These are phyloP conservation scores for Xylaria grammica DNA, from an alignment of 495 filamentous ascomycete species.

Conservation along the genomic window DNA sequence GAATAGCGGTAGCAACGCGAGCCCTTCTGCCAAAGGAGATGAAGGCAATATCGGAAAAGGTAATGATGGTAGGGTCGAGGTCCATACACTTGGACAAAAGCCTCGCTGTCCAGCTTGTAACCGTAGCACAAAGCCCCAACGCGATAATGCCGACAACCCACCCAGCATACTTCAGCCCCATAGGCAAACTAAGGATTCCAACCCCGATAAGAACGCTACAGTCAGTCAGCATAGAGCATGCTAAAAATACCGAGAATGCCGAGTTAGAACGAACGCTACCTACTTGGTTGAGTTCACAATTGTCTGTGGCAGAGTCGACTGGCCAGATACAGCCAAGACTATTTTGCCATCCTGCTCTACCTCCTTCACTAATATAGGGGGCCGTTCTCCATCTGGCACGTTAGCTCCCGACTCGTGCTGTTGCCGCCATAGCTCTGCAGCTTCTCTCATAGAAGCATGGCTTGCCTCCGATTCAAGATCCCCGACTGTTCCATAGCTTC, in stretches of 20 bases:
- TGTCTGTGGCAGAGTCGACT: slow-evolving; percentile 93
- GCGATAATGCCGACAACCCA: slow-evolving; percentile 85
- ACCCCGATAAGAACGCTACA: slow-evolving; percentile 81
- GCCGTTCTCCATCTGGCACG: slow-evolving; percentile 66
- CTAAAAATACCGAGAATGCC: no score
- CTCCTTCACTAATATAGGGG: slow-evolving; percentile 83
- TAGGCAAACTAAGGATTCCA: slow-evolving; percentile 84
- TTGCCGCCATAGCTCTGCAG: slow-evolving; percentile 72
- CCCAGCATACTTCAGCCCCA: slow-evolving; percentile 88
- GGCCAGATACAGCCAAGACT: slow-evolving; percentile 81
- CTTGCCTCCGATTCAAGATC: slow-evolving; percentile 63
- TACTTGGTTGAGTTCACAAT: slow-evolving; percentile 94
- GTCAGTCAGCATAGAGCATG: slow-evolving; percentile 24
- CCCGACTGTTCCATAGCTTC: slow-evolving; percentile 72
- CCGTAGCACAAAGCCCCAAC: slow-evolving; percentile 71
- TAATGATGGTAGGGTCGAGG: slow-evolving; percentile 72
- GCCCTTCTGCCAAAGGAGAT: slow-evolving; percentile 87
- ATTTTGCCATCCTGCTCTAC: slow-evolving; percentile 88
- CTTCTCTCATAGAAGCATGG: slow-evolving; percentile 71
- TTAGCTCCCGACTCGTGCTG: slow-evolving; percentile 61
- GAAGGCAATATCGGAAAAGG: slow-evolving; percentile 93
- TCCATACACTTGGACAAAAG: slow-evolving; percentile 89
- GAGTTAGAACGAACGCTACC: slow-evolving; percentile 7
- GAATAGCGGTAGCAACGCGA: slow-evolving; percentile 76
- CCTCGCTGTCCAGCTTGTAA: slow-evolving; percentile 86